A percentile compares a stretch with the other conserved stretches of the same genome.
Evolutionary conservation across 768 basidiomycete genomes (phyloP).

Genomic region (Phlegmacium glaucopus): DNA sequence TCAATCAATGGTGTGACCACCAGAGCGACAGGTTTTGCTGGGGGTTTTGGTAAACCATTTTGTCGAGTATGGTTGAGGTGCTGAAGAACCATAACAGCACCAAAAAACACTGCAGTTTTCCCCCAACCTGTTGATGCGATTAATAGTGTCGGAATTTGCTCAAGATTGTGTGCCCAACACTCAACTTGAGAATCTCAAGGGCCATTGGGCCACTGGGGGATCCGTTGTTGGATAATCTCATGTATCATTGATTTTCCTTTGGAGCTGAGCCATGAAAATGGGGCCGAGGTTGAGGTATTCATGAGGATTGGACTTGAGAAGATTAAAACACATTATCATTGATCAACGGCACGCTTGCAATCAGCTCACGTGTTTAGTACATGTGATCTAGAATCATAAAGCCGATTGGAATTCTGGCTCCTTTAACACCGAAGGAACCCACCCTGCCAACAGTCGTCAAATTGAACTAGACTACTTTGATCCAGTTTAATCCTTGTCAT

Average conservation of each 20-base stretch:
- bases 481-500: too few species aligned
- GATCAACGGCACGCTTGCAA: too few species aligned
- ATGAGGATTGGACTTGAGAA: too few species aligned
- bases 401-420: too few species aligned
- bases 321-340: too few species aligned
- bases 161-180: slow-evolving; percentile 15
- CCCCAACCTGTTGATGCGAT: slow-evolving; percentile 18
- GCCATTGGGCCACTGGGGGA: slow-evolving; percentile 19
- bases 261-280: background rate
- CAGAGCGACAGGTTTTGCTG: slow-evolving; percentile 11
- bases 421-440: too few species aligned
- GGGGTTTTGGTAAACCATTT: slow-evolving; percentile 5
- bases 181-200: slow-evolving; percentile 14
- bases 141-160: slow-evolving; percentile 13
- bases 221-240: slow-evolving; percentile 9
- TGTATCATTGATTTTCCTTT: slow-evolving; percentile 9
- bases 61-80: slow-evolving; percentile 9
- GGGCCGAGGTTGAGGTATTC: too few species aligned
- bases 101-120: slow-evolving; percentile 17
- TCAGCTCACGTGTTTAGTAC: too few species aligned
- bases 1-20: slow-evolving; percentile 22
- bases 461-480: too few species aligned
- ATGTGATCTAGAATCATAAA: too few species aligned
- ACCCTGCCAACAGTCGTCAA: too few species aligned
- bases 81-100: slow-evolving; percentile 11